Base-by-base conservation (phyloP, 2,329 filamentous ascomycete species). In the Scedosporium dehoogii region DNA sequence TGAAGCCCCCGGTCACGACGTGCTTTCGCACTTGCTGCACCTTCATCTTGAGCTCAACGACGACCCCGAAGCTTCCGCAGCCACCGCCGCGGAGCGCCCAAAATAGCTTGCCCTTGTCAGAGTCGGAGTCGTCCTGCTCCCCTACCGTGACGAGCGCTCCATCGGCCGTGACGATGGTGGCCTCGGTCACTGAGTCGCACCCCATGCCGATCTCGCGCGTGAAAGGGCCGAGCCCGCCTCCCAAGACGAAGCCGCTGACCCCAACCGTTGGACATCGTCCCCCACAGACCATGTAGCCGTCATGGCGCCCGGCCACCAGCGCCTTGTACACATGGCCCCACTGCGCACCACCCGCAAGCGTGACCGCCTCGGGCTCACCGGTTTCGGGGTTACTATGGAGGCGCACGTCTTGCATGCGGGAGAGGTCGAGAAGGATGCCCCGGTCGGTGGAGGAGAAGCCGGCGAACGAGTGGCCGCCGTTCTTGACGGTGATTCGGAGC, bases 21-120 rank as follows among this genome's bases (percentile, higher is more conserved):
- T 41, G 29, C 0, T 29, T 48, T 0, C 33, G 21, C 0, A 72
- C 64, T 3, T 67, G 6, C 9, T 68, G 53, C 27, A 72, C 42
- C 1, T 61, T 53, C 21, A 74, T 38, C 61, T 71, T 73, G 64
- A 74, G 67, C 23, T 72, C 14, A 0, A 70, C 68, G 0, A 76
- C 64, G 1, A 78, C 71, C 0, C 76, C 76, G 29, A 74, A 78
- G 3, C 76, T 78, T 1, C 73, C 75, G 7, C 72, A 73, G 0
- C 76, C 76, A 2, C 71, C 75, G 4, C 76, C 76, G 1, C 73
- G 68, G 3, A 78, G 69, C 0, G 75, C 76, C 68, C 72, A 77
- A 67, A 78, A 78, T 1, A 77, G 64, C 51, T 27, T 55, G 4
- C 51, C 51, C 21, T 55, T 25, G 2, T 65, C 58, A 3, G 67